Evolutionary conservation across 2,329 filamentous ascomycete genomes (phyloP).

Genomic region (Claviceps lovelessii): DNA sequence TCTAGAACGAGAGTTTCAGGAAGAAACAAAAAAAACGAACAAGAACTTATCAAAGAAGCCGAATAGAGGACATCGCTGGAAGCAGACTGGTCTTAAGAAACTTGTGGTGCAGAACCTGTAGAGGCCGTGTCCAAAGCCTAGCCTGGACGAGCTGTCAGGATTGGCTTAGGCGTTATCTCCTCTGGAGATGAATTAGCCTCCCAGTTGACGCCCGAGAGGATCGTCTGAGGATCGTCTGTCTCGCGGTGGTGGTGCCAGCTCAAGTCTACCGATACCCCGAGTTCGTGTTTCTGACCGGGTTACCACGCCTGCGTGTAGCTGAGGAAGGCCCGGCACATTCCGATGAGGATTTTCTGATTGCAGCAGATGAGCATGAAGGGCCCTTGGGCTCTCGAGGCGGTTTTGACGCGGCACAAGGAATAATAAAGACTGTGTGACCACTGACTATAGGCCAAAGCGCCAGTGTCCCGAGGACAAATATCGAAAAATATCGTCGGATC

Average conservation of each 20-base stretch:
- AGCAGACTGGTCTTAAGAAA: background rate
- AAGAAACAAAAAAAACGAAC: background rate
- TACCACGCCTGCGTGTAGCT: constrained; percentile 11
- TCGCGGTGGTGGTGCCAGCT: constrained; percentile 19
- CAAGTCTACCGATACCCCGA: constrained; percentile 16
- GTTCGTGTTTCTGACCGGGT: constrained; percentile 7
- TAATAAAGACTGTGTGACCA: background rate
- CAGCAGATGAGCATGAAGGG: background rate
- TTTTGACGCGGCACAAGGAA: background rate
- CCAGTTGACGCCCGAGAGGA: constrained; percentile 5
- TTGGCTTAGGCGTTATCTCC: constrained; percentile 3
- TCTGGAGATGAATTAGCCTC: background rate
- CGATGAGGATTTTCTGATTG: background rate
- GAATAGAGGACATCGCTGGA: background rate
- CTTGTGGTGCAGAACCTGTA: background rate
- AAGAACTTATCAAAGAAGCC: background rate
- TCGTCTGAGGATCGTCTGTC: constrained; percentile 16
- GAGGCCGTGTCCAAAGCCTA: background rate
- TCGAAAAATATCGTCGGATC: background rate
- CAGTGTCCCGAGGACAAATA: background rate
- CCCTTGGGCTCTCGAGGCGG: background rate
- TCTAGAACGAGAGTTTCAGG: background rate
- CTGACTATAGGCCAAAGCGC: background rate
- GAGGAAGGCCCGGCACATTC: constrained; percentile 11
- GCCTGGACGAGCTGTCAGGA: background rate